phyloP scores from a whole-genome alignment of 164 flowering plant species.

The Cinnamomum chago region DNA sequence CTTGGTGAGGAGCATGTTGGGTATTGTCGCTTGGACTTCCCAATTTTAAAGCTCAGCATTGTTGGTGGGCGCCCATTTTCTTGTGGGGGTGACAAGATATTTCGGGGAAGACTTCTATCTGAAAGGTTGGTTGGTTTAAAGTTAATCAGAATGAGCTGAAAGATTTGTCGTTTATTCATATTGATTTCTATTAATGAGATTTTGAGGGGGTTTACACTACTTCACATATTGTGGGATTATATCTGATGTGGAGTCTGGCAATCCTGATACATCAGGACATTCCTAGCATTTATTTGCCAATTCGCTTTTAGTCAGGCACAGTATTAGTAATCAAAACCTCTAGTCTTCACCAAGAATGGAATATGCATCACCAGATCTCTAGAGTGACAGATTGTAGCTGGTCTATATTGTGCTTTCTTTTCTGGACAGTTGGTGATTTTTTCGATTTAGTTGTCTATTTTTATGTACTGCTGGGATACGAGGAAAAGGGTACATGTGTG shows the following conservation, averaged over 20 bases:
- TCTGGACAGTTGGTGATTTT: neutral
- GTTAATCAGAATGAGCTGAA: neutral
- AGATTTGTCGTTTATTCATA: no score
- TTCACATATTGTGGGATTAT: neutral
- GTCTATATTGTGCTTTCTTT: neutral
- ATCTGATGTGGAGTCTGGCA: neutral
- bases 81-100: conserved; percentile 53
- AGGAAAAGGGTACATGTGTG: neutral
- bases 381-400: neutral
- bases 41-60: conserved; percentile 55
- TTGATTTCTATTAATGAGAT: neutral
- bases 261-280: neutral
- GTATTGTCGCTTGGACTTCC: conserved; percentile 62
- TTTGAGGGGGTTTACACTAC: neutral
- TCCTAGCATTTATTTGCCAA: neutral
- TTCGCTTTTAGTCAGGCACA: neutral
- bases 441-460: neutral
- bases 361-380: neutral
- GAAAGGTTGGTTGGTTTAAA: conserved; percentile 44
- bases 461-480: neutral
- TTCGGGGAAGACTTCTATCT: conserved; percentile 53
- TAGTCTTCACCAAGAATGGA: neutral
- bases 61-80: conserved; percentile 94
- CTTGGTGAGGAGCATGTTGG: conserved; percentile 82
- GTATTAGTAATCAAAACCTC: neutral